Percentiles rank a stretch among this genome's conserved stretches.
These are phyloP conservation scores for Elaphomyces granulatus DNA, from an alignment of 495 filamentous ascomycete species.

Conservation along the genomic window DNA sequence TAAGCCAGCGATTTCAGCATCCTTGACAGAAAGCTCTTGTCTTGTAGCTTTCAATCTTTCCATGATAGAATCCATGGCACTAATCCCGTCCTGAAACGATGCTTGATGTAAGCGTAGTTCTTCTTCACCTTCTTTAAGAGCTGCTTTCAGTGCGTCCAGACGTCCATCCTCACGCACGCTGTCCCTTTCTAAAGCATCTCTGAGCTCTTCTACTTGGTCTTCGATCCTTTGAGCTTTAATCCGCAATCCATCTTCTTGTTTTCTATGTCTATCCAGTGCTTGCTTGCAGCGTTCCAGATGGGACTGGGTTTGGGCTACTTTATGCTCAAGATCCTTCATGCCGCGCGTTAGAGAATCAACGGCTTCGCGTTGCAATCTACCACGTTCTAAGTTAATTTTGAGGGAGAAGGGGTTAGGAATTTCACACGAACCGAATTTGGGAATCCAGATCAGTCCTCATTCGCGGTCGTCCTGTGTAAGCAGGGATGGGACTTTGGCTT, in stretches of 20 bases:
- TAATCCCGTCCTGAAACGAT: conserved; percentile 37
- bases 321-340: conserved; percentile 23
- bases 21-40: conserved; percentile 25
- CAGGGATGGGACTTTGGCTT: conserved; percentile 38
- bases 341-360: conserved; percentile 29
- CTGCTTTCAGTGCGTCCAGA: conserved; percentile 42
- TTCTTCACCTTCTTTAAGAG: conserved; percentile 36
- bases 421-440: conserved; percentile 45
- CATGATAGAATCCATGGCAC: conserved; percentile 37
- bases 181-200: conserved; percentile 44
- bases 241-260: conserved; percentile 33
- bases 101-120: conserved; percentile 31
- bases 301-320: conserved; percentile 18
- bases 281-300: conserved; percentile 24
- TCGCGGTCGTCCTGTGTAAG: conserved; percentile 38
- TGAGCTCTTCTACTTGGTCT: conserved; percentile 41
- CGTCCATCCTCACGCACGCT: conserved; percentile 45
- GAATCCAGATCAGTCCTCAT: conserved; percentile 69
- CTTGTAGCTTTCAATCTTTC: conserved; percentile 26
- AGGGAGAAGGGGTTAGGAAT: too few species aligned
- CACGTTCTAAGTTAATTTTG: conserved; percentile 6
- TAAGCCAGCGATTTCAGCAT: conserved; percentile 25
- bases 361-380: conserved; percentile 30
- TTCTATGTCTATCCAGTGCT: conserved; percentile 28
- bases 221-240: conserved; percentile 43